Evolutionary conservation across 78 protist genomes (phyloP).

Genomic region (Tieghemostelium lacteum): DNA sequence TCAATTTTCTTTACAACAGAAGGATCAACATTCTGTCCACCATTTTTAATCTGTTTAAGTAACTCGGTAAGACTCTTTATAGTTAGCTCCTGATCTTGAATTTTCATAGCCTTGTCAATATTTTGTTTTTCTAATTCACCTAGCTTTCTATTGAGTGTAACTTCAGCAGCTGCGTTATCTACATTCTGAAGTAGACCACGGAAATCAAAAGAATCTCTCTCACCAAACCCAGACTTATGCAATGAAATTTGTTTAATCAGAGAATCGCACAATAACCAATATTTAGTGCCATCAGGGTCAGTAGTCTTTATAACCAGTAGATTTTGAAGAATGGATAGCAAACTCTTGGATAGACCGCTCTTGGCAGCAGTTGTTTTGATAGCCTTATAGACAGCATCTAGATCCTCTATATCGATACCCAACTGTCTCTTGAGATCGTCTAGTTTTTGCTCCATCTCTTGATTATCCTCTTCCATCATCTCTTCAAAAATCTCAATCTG

Average conservation of each 20-base stretch:
- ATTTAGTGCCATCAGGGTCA: constrained; percentile 68
- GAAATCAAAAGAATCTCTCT: constrained; percentile 13
- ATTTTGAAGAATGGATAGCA: constrained; percentile 28
- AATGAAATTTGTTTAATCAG: constrained; percentile 44
- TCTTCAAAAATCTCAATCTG: constrained; percentile 76
- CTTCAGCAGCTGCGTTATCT: constrained; percentile 27
- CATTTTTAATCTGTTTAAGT: constrained; percentile 39
- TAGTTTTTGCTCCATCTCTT: constrained; percentile 48
- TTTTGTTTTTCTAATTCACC: constrained; percentile 72
- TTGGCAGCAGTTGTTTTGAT: constrained; percentile 22
- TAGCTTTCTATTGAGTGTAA: constrained; percentile 27
- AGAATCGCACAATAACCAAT: constrained; percentile 23
- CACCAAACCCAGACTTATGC: constrained; percentile 4
- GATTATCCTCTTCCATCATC: constrained; percentile 68
- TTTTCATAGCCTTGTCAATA: constrained; percentile 54
- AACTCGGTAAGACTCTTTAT: constrained; percentile 24
- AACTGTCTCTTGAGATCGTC: constrained; percentile 41
- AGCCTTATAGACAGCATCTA: constrained; percentile 52
- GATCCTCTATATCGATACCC: constrained; percentile 58
- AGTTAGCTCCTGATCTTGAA: constrained; percentile 48
- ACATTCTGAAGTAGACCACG: constrained; percentile 16
- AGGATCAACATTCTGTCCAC: constrained; percentile 34
- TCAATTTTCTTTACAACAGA: constrained; percentile 42
- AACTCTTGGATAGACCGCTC: constrained; percentile 14
- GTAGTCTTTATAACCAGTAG: constrained; percentile 34